Evolutionary conservation across 2,329 filamentous ascomycete genomes (phyloP).

Genomic region (Magnaporthiopsis poae): DNA sequence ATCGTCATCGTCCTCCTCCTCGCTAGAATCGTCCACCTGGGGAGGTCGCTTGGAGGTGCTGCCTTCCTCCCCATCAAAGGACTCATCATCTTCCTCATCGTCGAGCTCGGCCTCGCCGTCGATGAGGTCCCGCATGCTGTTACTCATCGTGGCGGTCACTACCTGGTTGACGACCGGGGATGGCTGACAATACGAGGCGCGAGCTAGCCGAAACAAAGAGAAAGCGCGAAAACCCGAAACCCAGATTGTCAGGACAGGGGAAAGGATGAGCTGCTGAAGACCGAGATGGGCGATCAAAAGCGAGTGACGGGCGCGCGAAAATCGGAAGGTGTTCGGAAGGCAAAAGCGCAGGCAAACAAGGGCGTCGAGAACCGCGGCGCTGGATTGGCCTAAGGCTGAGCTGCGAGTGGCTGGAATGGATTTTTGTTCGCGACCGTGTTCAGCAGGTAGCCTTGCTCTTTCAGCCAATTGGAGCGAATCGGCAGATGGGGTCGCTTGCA

Average conservation of each 20-base stretch:
- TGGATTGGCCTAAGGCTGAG: conserved; percentile 17
- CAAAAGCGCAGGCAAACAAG: neutral
- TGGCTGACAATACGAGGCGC: neutral
- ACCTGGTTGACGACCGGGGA: conserved; percentile 3
- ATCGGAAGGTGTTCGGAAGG: neutral
- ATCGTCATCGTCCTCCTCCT: conserved; percentile 87
- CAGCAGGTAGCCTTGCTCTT: neutral
- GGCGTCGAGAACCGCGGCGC: neutral
- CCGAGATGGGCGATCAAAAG: neutral
- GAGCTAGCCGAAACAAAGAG: neutral
- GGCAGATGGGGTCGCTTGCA: neutral
- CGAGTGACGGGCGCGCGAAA: neutral
- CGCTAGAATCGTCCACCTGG: conserved; percentile 71
- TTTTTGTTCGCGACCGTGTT: conserved; percentile 7
- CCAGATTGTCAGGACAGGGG: neutral
- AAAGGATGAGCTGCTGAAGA: neutral
- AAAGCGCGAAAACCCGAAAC: neutral
- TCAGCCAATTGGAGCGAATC: neutral
- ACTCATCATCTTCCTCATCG: conserved; percentile 75
- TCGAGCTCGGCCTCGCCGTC: conserved; percentile 79
- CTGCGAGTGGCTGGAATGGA: conserved; percentile 1
- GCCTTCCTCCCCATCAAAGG: conserved; percentile 66
- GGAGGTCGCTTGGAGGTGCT: conserved; percentile 33
- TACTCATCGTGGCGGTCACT: conserved; percentile 42
- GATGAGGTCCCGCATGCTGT: conserved; percentile 64